A percentile compares a stretch with the other conserved stretches of the same genome.
Evolutionary conservation across 2,329 filamentous ascomycete species (phyloP).

Genomic region (Botrytis medusae): DNA sequence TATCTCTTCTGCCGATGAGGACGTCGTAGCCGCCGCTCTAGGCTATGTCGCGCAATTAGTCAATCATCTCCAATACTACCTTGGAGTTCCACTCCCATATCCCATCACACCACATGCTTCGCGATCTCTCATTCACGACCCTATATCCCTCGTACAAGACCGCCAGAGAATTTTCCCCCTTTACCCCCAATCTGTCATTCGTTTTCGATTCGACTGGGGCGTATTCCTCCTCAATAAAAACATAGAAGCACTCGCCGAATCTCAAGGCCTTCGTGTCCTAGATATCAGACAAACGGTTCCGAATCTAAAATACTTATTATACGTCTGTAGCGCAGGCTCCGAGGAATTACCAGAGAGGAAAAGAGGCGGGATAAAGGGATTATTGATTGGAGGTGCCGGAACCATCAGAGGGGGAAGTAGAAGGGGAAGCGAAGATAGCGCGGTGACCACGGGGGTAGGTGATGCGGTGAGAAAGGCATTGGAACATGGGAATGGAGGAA

Average conservation of each 20-base stretch:
- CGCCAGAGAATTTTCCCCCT: constrained; percentile 73
- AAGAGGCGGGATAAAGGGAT: constrained; percentile 58
- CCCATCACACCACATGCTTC: constrained; percentile 72
- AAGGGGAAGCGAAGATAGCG: constrained; percentile 37
- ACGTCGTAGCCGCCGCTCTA: constrained; percentile 75
- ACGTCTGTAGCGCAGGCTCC: constrained; percentile 79
- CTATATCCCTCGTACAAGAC: constrained; percentile 57
- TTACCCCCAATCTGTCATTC: constrained; percentile 67
- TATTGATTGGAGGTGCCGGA: constrained; percentile 53
- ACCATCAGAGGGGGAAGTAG: constrained; percentile 29
- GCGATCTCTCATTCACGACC: constrained; percentile 72
- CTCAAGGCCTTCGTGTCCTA: constrained; percentile 73
- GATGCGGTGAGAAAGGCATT: constrained; percentile 34
- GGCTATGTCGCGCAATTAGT: constrained; percentile 77
- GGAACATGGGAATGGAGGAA: constrained; percentile 29
- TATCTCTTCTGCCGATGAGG: constrained; percentile 52
- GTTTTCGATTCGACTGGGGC: constrained; percentile 92
- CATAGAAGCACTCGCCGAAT: constrained; percentile 68
- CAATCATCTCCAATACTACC: constrained; percentile 76
- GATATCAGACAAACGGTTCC: constrained; percentile 91
- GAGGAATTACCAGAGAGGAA: constrained; percentile 62
- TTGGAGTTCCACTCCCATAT: constrained; percentile 77
- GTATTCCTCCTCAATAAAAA: constrained; percentile 97
- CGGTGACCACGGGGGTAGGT: constrained; percentile 26
- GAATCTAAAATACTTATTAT: constrained; percentile 90